Evolutionary conservation across 441 rosid species (phyloP).

Genomic region (Theobroma grandiflorum): DNA sequence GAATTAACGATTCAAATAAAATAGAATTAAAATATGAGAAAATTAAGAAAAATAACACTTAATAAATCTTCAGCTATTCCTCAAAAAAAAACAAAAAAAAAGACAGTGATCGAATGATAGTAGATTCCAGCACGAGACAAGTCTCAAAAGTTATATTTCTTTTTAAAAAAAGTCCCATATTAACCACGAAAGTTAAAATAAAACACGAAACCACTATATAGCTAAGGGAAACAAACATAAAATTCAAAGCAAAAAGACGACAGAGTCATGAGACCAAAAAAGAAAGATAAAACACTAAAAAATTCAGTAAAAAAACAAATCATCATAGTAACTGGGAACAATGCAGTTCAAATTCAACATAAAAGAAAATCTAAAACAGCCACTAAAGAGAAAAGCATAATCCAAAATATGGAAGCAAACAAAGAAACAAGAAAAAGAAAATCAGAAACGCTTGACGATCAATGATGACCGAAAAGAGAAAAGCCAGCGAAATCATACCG

Average conservation of each 20-base stretch:
- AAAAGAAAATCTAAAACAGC: background rate
- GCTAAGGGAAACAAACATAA: background rate
- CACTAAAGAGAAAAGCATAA: no score
- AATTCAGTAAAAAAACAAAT: background rate
- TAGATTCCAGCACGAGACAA: background rate
- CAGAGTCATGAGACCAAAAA: background rate
- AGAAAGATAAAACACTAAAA: background rate
- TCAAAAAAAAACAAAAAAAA: background rate
- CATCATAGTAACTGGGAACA: background rate
- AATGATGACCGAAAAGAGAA: background rate
- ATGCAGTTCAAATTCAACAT: conserved; percentile 18
- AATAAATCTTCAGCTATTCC: background rate
- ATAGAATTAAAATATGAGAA: background rate
- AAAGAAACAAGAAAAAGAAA: background rate
- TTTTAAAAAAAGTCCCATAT: background rate
- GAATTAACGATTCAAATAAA: background rate
- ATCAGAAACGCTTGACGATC: background rate
- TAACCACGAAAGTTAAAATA: background rate
- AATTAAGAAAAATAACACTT: background rate
- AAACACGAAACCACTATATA: background rate
- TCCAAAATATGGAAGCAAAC: background rate
- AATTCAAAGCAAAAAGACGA: background rate
- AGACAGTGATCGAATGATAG: background rate
- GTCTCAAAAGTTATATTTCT: background rate
- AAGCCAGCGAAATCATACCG: background rate